phyloP scores from a whole-genome alignment of 1,139 yeast species.

The Blastobotrys apis region DNA sequence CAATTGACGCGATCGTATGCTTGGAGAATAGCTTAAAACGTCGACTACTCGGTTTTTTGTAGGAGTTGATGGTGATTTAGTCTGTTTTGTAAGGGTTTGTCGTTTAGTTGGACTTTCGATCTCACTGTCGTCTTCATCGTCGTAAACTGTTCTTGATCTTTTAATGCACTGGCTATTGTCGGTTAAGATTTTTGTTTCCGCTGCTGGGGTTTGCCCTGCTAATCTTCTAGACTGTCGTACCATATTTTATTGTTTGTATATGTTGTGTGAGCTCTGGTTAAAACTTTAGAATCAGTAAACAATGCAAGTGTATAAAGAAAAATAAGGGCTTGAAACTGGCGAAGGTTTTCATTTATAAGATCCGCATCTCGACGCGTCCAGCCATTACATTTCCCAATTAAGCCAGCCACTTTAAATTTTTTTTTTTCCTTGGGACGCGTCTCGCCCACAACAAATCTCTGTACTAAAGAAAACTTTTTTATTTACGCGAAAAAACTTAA shows the following conservation, averaged over 20 bases:
- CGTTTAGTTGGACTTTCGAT: neutral
- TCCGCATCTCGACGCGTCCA: too few species aligned
- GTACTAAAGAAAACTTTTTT: too few species aligned
- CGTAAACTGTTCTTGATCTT: neutral
- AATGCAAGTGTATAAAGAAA: neutral
- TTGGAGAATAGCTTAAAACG: neutral
- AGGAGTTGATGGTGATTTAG: conserved; percentile 14
- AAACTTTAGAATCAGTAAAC: too few species aligned
- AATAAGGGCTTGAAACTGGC: neutral
- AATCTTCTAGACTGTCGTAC: neutral
- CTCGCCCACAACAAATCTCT: too few species aligned
- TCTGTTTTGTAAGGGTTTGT: neutral
- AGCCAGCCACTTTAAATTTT: too few species aligned
- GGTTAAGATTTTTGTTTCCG: too few species aligned
- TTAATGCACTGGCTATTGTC: too few species aligned
- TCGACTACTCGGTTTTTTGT: conserved; percentile 15
- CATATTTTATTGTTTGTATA: too few species aligned
- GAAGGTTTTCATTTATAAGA: neutral
- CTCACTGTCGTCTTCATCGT: neutral
- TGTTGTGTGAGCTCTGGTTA: too few species aligned
- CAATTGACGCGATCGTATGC: conserved; percentile 4
- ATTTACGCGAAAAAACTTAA: too few species aligned
- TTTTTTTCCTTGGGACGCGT: too few species aligned
- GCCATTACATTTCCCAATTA: neutral
- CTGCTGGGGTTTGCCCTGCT: neutral